Evolutionary conservation across 176 grass and related monocot genomes (phyloP).

Genomic region (Tuctoria greenei): DNA sequence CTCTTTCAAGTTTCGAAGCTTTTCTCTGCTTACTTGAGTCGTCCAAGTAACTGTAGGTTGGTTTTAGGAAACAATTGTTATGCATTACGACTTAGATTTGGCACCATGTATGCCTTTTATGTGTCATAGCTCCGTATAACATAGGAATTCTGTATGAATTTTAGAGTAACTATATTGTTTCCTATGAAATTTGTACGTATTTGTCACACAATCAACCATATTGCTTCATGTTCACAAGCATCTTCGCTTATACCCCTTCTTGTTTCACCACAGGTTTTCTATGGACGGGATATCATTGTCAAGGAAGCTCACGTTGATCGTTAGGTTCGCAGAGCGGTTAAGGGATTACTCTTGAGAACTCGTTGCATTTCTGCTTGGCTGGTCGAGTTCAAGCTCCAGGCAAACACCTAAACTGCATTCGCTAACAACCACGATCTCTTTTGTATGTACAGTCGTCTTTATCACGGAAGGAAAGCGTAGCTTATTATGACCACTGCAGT

Average conservation of each 20-base stretch:
- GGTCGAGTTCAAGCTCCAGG: slow-evolving; percentile 5
- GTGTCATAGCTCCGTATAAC: neutral
- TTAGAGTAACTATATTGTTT: neutral
- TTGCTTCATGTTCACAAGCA: neutral
- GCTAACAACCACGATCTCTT: slow-evolving; percentile 31
- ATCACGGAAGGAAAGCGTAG: neutral
- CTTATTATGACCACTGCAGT: neutral
- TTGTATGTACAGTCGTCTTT: neutral
- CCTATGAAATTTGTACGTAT: neutral
- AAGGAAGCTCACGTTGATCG: slow-evolving; percentile 51
- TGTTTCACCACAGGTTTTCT: slow-evolving; percentile 53
- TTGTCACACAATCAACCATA: neutral
- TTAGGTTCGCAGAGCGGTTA: neutral
- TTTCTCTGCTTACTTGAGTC: neutral
- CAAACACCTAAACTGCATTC: neutral
- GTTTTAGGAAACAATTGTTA: neutral
- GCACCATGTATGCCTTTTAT: neutral
- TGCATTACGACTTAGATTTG: neutral
- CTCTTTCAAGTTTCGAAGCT: neutral
- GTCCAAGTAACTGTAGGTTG: neutral
- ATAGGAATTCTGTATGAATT: neutral
- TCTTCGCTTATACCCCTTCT: slow-evolving; percentile 14
- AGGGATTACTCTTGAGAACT: slow-evolving; percentile 5
- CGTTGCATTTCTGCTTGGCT: slow-evolving; percentile 21
- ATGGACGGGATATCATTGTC: slow-evolving; percentile 57